Evolutionary conservation across 345 rosid genomes (phyloP), one percentile per base, ranked within the genome.

Genomic region (Hibiscus mutabilis): DNA sequence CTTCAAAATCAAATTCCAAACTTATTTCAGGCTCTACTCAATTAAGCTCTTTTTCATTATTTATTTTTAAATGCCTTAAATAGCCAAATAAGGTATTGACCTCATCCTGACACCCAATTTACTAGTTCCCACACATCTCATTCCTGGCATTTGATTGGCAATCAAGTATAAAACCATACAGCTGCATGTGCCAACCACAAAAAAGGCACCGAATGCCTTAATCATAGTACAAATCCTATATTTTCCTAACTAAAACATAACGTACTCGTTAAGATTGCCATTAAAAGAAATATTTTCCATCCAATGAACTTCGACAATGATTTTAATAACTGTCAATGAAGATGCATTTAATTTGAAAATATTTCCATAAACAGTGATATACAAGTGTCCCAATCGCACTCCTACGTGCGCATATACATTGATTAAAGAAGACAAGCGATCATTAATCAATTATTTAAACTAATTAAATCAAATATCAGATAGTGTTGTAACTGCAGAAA

Each of bases 51-150:
- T 35, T 29, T 3, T 4, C n/a, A 29, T 29, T 29, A 29, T 29
- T 29, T 29, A 3, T 29, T 29, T 29, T n/a, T n/a, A 40, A 40
- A 40, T n/a, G 60, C 42, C 42, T 68, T 11, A 51, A 68, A 52
- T 68, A 5, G 60, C 46, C n/a, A 19, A 68, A 3, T 5, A 2
- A n/a, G 29, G 72, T 33, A 52, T 53, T 13, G 5, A 12, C 1
- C 6, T 49, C 15, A 29, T 10, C n/a, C 9, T 3, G 1, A n/a
- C 40, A 29, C 4, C 10, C 16, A 29, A 27, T 68, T 49, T 51
- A 29, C 71, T 18, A 14, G 71, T 51, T 68, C 25, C 51, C 60
- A 9, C 44, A 51, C 40, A 51, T 68, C 71, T 47, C 71, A 68
- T 16, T 51, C 37, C 12, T 51, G 25, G 25, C 24, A 49, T 27